Base-by-base conservation (phyloP, 306 rosid genomes). In the Gillenia trifoliata region DNA sequence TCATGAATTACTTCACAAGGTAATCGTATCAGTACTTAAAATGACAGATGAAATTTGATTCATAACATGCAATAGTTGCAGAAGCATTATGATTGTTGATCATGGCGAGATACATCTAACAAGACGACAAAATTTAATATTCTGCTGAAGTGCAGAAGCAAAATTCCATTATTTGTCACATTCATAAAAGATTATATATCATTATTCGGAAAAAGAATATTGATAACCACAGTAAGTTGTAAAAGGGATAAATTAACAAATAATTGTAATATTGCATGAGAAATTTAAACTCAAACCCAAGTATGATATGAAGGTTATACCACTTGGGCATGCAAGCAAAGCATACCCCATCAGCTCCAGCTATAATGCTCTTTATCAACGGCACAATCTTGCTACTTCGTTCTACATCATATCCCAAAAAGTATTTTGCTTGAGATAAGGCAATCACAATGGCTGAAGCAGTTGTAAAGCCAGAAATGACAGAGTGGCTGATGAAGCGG, bases 401-500 rank as follows among this genome's bases (percentile, higher is more conserved):
- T 26, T 31, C 89, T 59, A 94, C n/a, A 54, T 79, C 77, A 71
- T 94, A 94, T 64, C 99, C 99, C 85, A 94, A 82, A 78, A 94
- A 91, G 80, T 91, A 94, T 66, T 94, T 94, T 33, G 84, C 92
- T 80, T 94, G 99, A 77, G 99, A 94, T 82, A 91, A 85, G 57
- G 90, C 99, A 87, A 94, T 94, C 80, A 92, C 96, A 73, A 94
- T 80, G 77, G 99, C 99, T 63, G 99, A 94, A 76, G 99, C 89
- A 67, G 89, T 80, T 29, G 99, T 94, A 85, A 94, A 94, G 78
- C 99, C 99, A 87, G 99, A 94, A 60, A 94, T 94, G 83, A 94
- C 99, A 17, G 99, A 90, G 90, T 94, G 99, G 82, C 95, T 91
- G 83, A 94, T 92, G 76, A 94, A 94, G 75, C 99, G 97, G 82